Conservation (phyloP, 176 grass and related monocot genomes). For the Phyllostachys edulis region DNA sequence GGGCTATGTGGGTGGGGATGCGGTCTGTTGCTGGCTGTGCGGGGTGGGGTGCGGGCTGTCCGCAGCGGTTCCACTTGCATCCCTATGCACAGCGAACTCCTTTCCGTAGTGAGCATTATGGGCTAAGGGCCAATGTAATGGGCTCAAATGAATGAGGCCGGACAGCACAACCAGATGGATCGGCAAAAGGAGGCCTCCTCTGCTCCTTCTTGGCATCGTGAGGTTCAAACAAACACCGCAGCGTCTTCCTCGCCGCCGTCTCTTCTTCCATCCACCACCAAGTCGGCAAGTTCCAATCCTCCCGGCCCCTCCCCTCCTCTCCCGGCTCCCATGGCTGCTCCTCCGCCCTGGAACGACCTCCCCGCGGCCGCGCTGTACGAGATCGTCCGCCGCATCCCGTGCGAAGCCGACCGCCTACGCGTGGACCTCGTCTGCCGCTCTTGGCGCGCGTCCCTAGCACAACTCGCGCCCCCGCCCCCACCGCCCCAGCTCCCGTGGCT, state of each 20-base stretch:
- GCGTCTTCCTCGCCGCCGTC: not conserved
- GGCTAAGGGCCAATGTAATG: no score
- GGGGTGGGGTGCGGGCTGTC: no score
- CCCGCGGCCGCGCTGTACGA: not conserved
- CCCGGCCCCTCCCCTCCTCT: not conserved
- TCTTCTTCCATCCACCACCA: not conserved
- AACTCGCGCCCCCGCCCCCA: slow-evolving; percentile 10
- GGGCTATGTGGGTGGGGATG: no score
- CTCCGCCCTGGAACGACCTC: not conserved
- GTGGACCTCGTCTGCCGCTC: not conserved
- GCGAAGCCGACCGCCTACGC: not conserved
- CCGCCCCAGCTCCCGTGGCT: not conserved
- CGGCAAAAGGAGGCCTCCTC: no score
- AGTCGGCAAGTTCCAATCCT: not conserved
- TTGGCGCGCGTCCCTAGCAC: not conserved
- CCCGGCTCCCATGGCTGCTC: not conserved
- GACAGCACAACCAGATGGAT: no score
- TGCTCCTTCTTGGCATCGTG: no score
- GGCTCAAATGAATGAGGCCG: no score
- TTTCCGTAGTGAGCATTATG: no score
- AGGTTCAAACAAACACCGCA: not conserved
- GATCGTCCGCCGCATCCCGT: not conserved
- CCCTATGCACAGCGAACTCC: no score
- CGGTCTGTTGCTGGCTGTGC: no score
- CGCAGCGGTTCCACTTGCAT: no score